phyloP scores from a whole-genome alignment of 1,284 basidiomycete species.

The Ceraceosorus bombacis region DNA sequence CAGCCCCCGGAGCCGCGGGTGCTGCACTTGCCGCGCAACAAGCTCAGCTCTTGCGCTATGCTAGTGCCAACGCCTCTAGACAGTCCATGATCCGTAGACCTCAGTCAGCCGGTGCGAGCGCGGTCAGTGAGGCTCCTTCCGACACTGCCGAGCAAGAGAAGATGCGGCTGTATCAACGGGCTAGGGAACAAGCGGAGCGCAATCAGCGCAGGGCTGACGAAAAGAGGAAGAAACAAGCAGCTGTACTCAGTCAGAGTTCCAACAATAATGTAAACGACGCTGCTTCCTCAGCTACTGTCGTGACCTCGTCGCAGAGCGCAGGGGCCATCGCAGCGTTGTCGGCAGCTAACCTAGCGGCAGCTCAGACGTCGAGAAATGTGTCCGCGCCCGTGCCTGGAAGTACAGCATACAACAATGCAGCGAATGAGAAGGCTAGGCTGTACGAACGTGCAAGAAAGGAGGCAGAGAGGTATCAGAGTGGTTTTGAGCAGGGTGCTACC shows the following conservation, averaged over 20 bases:
- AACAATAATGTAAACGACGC: not conserved
- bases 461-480: conserved; percentile 33
- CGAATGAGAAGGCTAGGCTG: conserved; percentile 32
- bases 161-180: conserved; percentile 37
- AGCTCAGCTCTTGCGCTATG: conserved; percentile 2
- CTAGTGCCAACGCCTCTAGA: not conserved
- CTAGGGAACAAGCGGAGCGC: conserved; percentile 37
- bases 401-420: conserved; percentile 12
- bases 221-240: conserved; percentile 1
- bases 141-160: conserved; percentile 37
- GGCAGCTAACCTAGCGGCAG: not conserved
- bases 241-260: not conserved
- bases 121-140: not conserved
- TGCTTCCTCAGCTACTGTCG: not conserved
- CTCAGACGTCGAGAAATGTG: too few relatives aligned
- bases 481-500: conserved; percentile 17
- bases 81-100: not conserved
- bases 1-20: conserved; percentile 2
- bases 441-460: conserved; percentile 35
- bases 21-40: conserved; percentile 6
- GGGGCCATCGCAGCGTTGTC: not conserved
- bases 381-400: not conserved
- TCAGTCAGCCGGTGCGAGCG: not conserved
- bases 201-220: conserved; percentile 35
- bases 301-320: not conserved